Base-by-base conservation (phyloP, 768 basidiomycete species). In the Boletellus emodensis region DNA sequence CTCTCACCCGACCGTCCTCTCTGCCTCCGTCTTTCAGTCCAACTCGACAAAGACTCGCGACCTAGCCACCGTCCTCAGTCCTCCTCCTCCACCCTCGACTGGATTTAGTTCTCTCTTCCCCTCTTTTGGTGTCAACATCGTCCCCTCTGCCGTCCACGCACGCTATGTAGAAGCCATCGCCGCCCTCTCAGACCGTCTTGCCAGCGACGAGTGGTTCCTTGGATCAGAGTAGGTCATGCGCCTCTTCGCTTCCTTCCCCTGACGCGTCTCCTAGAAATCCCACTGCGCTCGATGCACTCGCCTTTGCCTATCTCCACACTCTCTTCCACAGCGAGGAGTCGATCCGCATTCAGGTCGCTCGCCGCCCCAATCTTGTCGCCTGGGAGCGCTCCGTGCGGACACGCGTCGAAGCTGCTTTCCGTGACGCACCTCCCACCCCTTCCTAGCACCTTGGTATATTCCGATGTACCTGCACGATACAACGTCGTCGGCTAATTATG, bases 181-280 rank as follows among this genome's bases (percentile, higher is more conserved):
- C 2, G 78, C 88, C 1, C 77, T 93, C 28, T 85, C 87, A 0
- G 85, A 87, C 54, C 79, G 89, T 20, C 76, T 93, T 2, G 85
- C 82, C 22, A 80, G 78, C 3, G 85, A 91, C 61, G 80, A 78
- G 53, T 93, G 90, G 90, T 86, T 93, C 69, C 77, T 93, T 3
- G 83, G 76, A 34, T 91, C 88, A 12, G 70, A 67, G 90, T 90
- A 62, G 42, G 78, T 50, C 13, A 9, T n/a, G 59, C 57, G 39
- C 53, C 3, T 42, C 8, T 6, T 22, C 18, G 32, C 24, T 26
- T 51, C 9, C 32, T 38, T 53, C 38, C 34, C 30, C 40, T 57
- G 13, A 62, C 49, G 15, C 11, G 34, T 33, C n/a, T 43, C 14
- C n/a, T 50, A 93, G 90, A 43, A 72, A 74, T 22, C 86, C 90